Percentiles rank a stretch among this genome's conserved stretches.
Conservation (phyloP, 169 alveolate genomes). For the Babesia gibsoni region DNA sequence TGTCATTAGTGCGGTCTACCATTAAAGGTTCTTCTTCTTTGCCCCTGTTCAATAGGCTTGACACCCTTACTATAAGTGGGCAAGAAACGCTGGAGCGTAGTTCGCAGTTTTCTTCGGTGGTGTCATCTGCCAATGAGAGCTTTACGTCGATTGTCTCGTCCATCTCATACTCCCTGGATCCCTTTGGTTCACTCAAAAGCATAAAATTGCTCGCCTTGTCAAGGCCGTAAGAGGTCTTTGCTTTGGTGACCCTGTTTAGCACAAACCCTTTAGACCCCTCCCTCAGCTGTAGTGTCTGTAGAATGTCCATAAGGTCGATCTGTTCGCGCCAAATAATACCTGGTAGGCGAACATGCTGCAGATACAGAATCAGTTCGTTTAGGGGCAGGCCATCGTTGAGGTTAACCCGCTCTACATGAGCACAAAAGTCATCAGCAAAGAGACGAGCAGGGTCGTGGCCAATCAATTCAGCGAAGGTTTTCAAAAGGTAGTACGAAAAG, state of each 20-base stretch:
- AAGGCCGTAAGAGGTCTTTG: not conserved
- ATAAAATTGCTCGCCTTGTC: slow-evolving; percentile 12
- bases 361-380: slow-evolving; percentile 36
- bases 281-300: slow-evolving; percentile 3
- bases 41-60: not conserved
- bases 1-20: slow-evolving; percentile 6
- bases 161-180: not conserved
- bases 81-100: not conserved
- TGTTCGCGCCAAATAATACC: slow-evolving; percentile 57
- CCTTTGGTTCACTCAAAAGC: not conserved
- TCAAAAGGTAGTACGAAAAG: slow-evolving; percentile 1
- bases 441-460: not conserved
- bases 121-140: not conserved
- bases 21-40: not conserved
- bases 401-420: not conserved
- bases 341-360: slow-evolving; percentile 47
- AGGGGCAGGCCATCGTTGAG: not conserved
- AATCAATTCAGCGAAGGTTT: slow-evolving; percentile 4
- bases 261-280: not conserved
- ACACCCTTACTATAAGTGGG: slow-evolving; percentile 22
- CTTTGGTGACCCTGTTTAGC: not conserved
- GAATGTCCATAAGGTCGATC: slow-evolving; percentile 28
- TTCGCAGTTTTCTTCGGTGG: not conserved
- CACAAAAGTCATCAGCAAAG: not conserved
- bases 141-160: slow-evolving; percentile 16